Evolutionary conservation across 2,329 filamentous ascomycete species (phyloP), one percentile per base, ranked within the genome.

Genomic region (Neocatenulostroma microsporum): DNA sequence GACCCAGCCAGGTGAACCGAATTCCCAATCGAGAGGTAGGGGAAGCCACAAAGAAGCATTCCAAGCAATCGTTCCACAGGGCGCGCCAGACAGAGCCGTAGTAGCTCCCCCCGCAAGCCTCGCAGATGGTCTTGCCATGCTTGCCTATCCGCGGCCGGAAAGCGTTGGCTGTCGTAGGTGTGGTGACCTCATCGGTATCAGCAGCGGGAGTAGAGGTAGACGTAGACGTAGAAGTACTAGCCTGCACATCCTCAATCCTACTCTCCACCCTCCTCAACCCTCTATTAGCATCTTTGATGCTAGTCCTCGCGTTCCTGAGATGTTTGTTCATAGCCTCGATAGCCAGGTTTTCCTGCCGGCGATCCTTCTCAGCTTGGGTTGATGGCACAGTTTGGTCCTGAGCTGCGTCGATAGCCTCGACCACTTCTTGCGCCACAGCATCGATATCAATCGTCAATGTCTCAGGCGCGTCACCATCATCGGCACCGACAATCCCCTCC

Each of bases 211-310:
- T n/a, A n/a, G n/a, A n/a, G n/a, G n/a, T n/a, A n/a, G n/a, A n/a
- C n/a, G n/a, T n/a, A n/a, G n/a, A n/a, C n/a, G n/a, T n/a, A n/a
- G 40, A 17, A 20, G 5, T 4, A 4, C 11, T 27, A 15, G 25
- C 13, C n/a, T 44, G 32, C 10, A 40, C 36, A 19, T 42, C 47
- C 26, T 67, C 63, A 24, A 68, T 57, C 25, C 49, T 52, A 26
- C 62, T 54, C 42, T 64, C 63, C 4, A 68, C 57, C 11, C 64
- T 51, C 20, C 55, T 56, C 31, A 69, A 57, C 12, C 64, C 64
- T 10, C 61, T 55, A 35, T 58, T 63, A 4, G 59, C 62, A 35
- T 69, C 65, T 38, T 64, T 61, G 24, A 70, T 60, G 35, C 57
- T 64, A 3, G 58, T 62, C 5, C 60, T 54, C 19, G 64, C 60